phyloP scores from a whole-genome alignment of 2,329 filamentous ascomycete genomes.

The Beauveria asiatica region DNA sequence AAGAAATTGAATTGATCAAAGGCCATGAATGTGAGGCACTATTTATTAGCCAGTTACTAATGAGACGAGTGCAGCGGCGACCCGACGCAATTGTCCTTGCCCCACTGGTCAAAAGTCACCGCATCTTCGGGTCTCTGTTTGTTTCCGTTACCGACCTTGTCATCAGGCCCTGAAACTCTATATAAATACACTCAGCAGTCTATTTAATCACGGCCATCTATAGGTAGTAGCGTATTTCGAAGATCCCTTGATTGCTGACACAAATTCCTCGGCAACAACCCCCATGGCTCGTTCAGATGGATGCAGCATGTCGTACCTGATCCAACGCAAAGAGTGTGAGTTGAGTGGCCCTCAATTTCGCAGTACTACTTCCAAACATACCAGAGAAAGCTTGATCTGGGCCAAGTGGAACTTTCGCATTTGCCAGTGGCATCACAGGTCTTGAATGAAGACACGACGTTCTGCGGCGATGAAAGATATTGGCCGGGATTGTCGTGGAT shows the following conservation, averaged over 20 bases:
- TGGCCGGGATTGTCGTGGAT: conserved; percentile 51
- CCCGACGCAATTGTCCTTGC: background rate
- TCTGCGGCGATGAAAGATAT: conserved; percentile 56
- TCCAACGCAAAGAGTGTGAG: background rate
- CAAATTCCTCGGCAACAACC: conserved; percentile 33
- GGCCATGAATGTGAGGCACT: too few relatives aligned
- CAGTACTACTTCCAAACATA: conserved; percentile 21
- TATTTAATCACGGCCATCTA: background rate
- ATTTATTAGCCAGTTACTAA: background rate
- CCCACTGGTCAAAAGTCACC: background rate
- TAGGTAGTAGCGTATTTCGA: conserved; percentile 29
- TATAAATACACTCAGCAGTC: background rate
- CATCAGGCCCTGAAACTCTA: background rate
- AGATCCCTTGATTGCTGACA: conserved; percentile 30
- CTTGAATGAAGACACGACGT: conserved; percentile 51
- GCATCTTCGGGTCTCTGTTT: background rate
- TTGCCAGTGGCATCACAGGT: conserved; percentile 35
- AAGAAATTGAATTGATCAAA: too few relatives aligned
- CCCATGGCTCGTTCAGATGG: conserved; percentile 52
- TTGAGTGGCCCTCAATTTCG: background rate
- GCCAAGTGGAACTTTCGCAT: conserved; percentile 31
- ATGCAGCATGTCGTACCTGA: conserved; percentile 60
- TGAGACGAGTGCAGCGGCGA: background rate
- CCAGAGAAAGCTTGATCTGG: conserved; percentile 59
- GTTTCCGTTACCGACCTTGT: background rate